These are phyloP conservation scores for Aphanomyces euteiches DNA, from an alignment of 352 stramenopile species.

Conservation along the genomic window DNA sequence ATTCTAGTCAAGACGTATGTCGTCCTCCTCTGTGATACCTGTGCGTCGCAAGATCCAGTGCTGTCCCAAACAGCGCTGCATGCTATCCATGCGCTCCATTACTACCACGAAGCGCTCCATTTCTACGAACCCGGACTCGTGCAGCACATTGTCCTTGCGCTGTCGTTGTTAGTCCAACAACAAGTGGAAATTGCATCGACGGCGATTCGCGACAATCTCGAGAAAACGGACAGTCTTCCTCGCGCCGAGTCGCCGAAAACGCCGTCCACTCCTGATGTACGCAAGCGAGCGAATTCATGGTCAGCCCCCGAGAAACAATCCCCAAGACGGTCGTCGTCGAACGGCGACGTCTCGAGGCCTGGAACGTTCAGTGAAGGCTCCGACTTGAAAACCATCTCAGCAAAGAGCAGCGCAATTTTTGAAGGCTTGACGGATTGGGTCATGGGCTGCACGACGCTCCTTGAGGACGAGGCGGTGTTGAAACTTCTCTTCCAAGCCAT, in stretches of 20 bases:
- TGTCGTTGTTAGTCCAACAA: slow-evolving; percentile 80
- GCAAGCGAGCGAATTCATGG: slow-evolving; percentile 28
- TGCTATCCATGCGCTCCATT: slow-evolving; percentile 73
- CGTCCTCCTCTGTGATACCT: slow-evolving; percentile 75
- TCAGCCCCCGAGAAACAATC: slow-evolving; percentile 13
- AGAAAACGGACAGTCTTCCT: slow-evolving; percentile 33
- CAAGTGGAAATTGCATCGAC: slow-evolving; percentile 86
- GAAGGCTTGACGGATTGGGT: slow-evolving; percentile 83
- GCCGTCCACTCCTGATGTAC: background rate
- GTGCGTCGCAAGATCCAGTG: slow-evolving; percentile 63
- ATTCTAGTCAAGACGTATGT: slow-evolving; percentile 65
- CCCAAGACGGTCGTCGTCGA: background rate
- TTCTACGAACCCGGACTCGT: slow-evolving; percentile 61
- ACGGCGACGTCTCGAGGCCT: background rate
- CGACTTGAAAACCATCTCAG: slow-evolving; percentile 65
- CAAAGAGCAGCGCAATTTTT: slow-evolving; percentile 83
- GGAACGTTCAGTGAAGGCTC: slow-evolving; percentile 55
- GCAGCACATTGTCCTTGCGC: slow-evolving; percentile 82
- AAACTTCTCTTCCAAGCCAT: slow-evolving; percentile 83
- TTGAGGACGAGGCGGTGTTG: slow-evolving; percentile 76
- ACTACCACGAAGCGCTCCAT: slow-evolving; percentile 70
- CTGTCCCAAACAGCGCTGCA: slow-evolving; percentile 73
- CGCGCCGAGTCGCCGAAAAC: background rate
- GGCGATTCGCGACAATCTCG: slow-evolving; percentile 76
- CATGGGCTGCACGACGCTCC: slow-evolving; percentile 65